Conservation (phyloP, 192 early-diverging fungal species). For the Glomus cerebriforme region DNA sequence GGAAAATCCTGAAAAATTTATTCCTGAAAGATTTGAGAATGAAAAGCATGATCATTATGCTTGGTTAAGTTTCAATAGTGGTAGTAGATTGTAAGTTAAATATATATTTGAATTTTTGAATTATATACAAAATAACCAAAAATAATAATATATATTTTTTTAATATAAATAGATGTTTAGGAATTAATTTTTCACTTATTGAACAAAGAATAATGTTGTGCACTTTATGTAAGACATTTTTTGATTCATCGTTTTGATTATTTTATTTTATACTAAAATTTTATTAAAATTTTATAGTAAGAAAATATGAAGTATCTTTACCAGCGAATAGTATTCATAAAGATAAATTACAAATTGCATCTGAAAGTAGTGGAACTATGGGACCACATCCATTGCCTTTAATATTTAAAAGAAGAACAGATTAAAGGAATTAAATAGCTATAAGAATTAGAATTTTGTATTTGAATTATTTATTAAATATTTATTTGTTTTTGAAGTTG, state of each 20-base stretch:
- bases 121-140: neutral
- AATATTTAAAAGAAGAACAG: neutral
- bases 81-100: neutral
- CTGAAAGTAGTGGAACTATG: neutral
- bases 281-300: neutral
- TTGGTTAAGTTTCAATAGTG: neutral
- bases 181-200: neutral
- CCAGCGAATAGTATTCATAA: neutral
- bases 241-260: neutral
- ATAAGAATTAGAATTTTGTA: no score
- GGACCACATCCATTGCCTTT: neutral
- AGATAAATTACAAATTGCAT: neutral
- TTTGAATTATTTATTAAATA: no score
- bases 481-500: no score
- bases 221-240: neutral
- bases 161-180: neutral
- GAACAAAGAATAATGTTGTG: neutral
- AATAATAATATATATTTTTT: neutral
- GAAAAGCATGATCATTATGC: neutral
- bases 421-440: no score
- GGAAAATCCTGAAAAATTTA: constrained; percentile 9
- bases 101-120: neutral
- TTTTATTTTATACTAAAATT: neutral
- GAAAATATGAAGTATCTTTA: neutral
- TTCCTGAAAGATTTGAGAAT: constrained; percentile 2